Conservation (phyloP, 306 rosid species). For the Fagus crenata region DNA sequence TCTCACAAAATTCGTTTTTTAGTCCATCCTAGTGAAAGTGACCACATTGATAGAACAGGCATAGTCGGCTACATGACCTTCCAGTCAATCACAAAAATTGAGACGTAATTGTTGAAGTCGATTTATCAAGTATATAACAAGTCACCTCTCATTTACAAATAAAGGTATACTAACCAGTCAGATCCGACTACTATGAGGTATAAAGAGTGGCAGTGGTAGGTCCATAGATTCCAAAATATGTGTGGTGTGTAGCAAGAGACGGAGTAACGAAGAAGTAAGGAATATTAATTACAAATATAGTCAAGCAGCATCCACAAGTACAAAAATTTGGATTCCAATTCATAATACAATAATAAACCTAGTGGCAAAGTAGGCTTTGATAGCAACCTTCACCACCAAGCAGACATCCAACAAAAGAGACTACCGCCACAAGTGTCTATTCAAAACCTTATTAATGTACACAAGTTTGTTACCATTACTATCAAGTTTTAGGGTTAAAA, state of each 20-base stretch:
- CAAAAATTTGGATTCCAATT: not conserved
- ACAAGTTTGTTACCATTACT: not conserved
- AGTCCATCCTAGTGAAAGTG: not conserved
- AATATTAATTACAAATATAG: not conserved
- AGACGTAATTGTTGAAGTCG: not conserved
- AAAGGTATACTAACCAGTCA: not conserved
- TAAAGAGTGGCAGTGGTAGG: slow-evolving; percentile 11
- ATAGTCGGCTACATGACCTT: not conserved
- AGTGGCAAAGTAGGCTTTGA: not conserved
- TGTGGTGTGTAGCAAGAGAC: not conserved
- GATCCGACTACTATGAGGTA: slow-evolving; percentile 1
- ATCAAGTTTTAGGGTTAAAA: not conserved
- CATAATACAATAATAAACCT: not conserved
- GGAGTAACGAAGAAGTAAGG: slow-evolving; percentile 3
- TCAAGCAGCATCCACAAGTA: not conserved
- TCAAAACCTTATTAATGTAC: not conserved
- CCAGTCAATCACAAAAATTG: not conserved
- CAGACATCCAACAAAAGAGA: not conserved
- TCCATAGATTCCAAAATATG: not conserved
- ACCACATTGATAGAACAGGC: not conserved
- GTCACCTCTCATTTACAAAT: not conserved
- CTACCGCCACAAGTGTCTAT: not conserved
- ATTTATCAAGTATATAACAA: not conserved
- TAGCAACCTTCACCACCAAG: not conserved
- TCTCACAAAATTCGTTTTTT: not conserved